These are phyloP conservation scores for Hypomyces rosellus DNA, from an alignment of 2,329 filamentous ascomycete species.

Conservation along the genomic window DNA sequence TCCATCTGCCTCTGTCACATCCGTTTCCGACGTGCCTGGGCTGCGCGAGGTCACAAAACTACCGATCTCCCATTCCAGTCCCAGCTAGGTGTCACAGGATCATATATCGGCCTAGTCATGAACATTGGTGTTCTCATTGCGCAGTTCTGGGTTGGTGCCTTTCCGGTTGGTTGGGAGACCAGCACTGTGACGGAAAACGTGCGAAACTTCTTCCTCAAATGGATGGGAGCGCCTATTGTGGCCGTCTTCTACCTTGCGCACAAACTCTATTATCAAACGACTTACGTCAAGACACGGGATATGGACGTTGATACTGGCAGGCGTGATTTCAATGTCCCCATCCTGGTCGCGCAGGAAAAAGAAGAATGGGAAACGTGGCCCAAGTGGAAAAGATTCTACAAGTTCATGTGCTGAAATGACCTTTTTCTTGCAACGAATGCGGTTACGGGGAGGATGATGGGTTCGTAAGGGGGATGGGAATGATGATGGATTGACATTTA, in stretches of 20 bases:
- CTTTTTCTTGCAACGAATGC: neutral
- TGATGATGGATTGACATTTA: too few species aligned
- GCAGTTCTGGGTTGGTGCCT: conserved; percentile 84
- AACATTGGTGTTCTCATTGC: conserved; percentile 71
- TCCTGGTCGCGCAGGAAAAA: conserved; percentile 71
- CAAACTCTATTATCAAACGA: conserved; percentile 68
- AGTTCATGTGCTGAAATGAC: conserved; percentile 55
- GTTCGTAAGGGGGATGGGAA: too few species aligned
- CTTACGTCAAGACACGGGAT: conserved; percentile 58
- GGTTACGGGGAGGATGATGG: neutral
- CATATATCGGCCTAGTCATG: conserved; percentile 70
- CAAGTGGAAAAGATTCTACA: conserved; percentile 69
- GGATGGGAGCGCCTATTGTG: conserved; percentile 64
- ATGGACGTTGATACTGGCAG: conserved; percentile 87
- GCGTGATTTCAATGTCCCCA: conserved; percentile 74
- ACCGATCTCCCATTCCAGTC: conserved; percentile 75
- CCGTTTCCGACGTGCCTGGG: conserved; percentile 82
- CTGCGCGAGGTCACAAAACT: conserved; percentile 58
- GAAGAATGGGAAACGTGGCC: conserved; percentile 70
- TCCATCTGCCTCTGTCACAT: conserved; percentile 89
- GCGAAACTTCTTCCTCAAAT: conserved; percentile 66
- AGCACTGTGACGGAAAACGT: conserved; percentile 42
- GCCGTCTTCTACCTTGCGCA: conserved; percentile 63
- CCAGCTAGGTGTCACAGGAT: conserved; percentile 72
- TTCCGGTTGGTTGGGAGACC: conserved; percentile 56